A percentile compares a stretch with the other conserved stretches of the same genome.
These are phyloP conservation scores for Camillea tinctor DNA, from an alignment of 2,329 filamentous ascomycete species.

Conservation along the genomic window DNA sequence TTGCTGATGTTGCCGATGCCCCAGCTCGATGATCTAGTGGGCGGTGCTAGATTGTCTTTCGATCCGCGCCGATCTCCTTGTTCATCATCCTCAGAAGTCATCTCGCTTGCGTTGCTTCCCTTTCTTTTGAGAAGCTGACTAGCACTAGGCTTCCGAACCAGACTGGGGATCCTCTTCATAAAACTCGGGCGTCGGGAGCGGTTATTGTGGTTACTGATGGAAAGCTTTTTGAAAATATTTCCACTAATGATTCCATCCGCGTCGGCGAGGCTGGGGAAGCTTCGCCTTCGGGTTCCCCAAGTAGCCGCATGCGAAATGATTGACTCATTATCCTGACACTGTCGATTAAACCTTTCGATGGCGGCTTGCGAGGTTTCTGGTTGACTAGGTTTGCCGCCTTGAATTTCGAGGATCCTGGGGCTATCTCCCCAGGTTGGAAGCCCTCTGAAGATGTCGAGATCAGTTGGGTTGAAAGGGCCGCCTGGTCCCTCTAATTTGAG, in stretches of 20 bases:
- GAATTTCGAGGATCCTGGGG: conserved; percentile 47
- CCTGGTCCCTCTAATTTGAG: conserved; percentile 37
- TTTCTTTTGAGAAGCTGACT: conserved; percentile 47
- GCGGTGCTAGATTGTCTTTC: conserved; percentile 51
- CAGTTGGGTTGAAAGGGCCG: conserved; percentile 42
- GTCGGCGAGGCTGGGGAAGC: conserved; percentile 59
- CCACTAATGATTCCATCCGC: conserved; percentile 59
- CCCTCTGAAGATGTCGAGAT: conserved; percentile 50
- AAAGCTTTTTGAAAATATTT: conserved; percentile 62
- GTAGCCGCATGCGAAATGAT: conserved; percentile 64
- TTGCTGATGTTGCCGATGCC: conserved; percentile 43
- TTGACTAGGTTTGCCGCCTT: conserved; percentile 37
- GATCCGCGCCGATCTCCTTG: conserved; percentile 36
- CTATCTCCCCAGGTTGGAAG: conserved; percentile 50
- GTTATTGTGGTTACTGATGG: conserved; percentile 46
- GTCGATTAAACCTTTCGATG: conserved; percentile 51
- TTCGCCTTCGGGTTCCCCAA: conserved; percentile 66
- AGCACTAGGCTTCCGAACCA: conserved; percentile 51
- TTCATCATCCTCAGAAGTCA: conserved; percentile 25
- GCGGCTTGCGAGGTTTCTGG: conserved; percentile 53
- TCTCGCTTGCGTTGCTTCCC: conserved; percentile 41
- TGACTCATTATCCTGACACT: conserved; percentile 56
- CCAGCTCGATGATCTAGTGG: conserved; percentile 52
- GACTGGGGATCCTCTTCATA: conserved; percentile 50
- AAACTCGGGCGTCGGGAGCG: conserved; percentile 50